Conservation (phyloP, 768 basidiomycete genomes). For the Amanita muscaria region DNA sequence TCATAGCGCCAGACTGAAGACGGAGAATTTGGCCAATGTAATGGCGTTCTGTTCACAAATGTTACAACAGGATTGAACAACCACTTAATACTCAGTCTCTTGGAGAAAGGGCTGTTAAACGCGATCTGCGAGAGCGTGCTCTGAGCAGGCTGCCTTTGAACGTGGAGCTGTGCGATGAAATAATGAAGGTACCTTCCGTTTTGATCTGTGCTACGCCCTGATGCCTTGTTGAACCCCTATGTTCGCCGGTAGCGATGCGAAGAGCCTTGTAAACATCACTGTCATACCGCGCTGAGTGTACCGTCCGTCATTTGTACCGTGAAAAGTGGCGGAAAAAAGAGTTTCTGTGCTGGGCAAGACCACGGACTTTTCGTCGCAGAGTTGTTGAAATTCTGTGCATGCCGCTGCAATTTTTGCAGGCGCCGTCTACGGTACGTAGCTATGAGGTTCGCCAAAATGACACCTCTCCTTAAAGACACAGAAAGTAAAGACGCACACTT, state of each 20-base stretch:
- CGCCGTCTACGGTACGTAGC: constrained; percentile 68
- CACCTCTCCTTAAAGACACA: too few relatives aligned
- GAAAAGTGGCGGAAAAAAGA: too few relatives aligned
- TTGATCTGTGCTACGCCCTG: constrained; percentile 60
- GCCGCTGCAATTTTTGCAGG: too few relatives aligned
- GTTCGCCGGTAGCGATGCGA: constrained; percentile 82
- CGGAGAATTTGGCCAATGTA: too few relatives aligned
- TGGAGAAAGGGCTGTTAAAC: constrained; percentile 2
- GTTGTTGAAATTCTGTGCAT: too few relatives aligned
- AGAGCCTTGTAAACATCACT: constrained; percentile 59
- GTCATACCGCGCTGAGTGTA: constrained; percentile 76
- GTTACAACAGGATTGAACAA: too few relatives aligned
- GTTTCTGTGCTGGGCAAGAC: too few relatives aligned
- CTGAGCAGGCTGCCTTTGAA: constrained; percentile 35
- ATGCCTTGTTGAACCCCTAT: constrained; percentile 80
- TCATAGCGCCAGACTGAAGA: too few relatives aligned
- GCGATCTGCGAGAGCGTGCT: constrained; percentile 14
- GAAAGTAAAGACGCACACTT: constrained; percentile 53
- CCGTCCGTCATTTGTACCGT: neutral
- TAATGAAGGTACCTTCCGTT: constrained; percentile 58
- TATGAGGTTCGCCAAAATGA: neutral
- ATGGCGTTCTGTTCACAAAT: too few relatives aligned
- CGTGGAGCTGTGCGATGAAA: constrained; percentile 64
- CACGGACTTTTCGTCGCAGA: too few relatives aligned
- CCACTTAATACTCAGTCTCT: neutral